A percentile compares a stretch with the other conserved stretches of the same genome.
phyloP scores from a whole-genome alignment of 768 basidiomycete species.

The Botryobasidium botryosum region DNA sequence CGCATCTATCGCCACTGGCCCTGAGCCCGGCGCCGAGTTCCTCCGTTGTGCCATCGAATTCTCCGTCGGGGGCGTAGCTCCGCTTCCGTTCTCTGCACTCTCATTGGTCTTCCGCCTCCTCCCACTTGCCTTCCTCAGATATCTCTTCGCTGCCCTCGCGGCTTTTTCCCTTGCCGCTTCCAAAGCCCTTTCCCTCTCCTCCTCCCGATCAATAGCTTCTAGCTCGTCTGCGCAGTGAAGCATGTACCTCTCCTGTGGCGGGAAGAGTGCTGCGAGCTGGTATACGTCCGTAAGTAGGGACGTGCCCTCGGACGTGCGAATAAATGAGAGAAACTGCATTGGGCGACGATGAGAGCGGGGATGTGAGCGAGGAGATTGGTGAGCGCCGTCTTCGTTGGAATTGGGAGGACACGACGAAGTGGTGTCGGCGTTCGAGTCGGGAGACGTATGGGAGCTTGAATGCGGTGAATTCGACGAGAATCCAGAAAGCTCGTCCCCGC shows the following conservation, averaged over 20 bases:
- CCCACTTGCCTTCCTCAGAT: neutral
- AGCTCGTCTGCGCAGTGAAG: constrained; percentile 57
- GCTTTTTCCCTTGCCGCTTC: constrained; percentile 23
- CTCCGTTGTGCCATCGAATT: too few species aligned
- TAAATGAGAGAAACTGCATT: constrained; percentile 66
- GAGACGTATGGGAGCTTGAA: too few species aligned
- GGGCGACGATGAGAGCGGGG: constrained; percentile 3
- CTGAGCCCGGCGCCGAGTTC: too few species aligned
- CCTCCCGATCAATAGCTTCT: constrained; percentile 31
- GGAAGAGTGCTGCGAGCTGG: constrained; percentile 52
- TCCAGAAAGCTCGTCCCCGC: too few species aligned
- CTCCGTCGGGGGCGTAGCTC: too few species aligned
- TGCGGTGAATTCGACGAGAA: too few species aligned
- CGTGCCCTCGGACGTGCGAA: constrained; percentile 57
- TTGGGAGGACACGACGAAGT: too few species aligned
- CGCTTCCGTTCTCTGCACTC: too few species aligned
- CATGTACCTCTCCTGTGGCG: constrained; percentile 52
- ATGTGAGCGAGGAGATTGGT: neutral
- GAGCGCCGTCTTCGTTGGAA: neutral
- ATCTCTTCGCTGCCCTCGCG: constrained; percentile 20
- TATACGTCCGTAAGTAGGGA: constrained; percentile 57
- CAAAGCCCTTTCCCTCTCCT: neutral
- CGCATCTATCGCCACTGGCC: too few species aligned
- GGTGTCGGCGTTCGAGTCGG: too few species aligned
- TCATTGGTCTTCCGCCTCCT: too few species aligned